Evolutionary conservation across 768 basidiomycete species (phyloP), one percentile per base, ranked within the genome.

Genomic region (Hirschioporus abietinus): DNA sequence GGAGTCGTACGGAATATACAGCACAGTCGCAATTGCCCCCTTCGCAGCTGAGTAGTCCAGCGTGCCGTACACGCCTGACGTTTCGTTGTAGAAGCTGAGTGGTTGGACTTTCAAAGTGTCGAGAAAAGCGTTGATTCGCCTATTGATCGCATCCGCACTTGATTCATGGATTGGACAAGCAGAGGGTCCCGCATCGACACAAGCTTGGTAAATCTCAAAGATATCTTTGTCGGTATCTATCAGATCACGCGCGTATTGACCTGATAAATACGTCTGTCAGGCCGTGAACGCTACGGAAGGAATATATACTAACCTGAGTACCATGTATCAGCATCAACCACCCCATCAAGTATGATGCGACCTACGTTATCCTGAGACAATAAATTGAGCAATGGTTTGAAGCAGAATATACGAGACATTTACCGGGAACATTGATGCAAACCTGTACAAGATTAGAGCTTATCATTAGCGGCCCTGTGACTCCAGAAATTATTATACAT

Each of bases 261-360:
- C 60, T 61, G 23, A 61, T 61, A 34, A 9, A 61, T 7, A 61
- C 30, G 18, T 17, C 1, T 15, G 20, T 25, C 9, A 61, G 30
- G 5, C 60, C 20, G 25, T 61, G 60, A 24, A 34, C 12, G 60
- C 10, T 9, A 34, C 18, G 17, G 12, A 18, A 25, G 60, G 60
- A 24, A 1, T 61, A 34, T 35, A 20, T 25, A 67, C 74, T 69
- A 27, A 68, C 71, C 63, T 7, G 64, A 18, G 58, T 70, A 75
- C 58, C 70, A 75, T 27, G 68, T 68, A 8, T 72, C 69, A 10
- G 58, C 17, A 63, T 73, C 68, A 24, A 66, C 57, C 26, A 72
- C 68, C 65, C 77, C 79, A 64, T 79, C 78, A 30, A 78, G 70
- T 23, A 75, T 66, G 0, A 79, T 52, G n/a, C 78, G 74, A 17